These are phyloP conservation scores for Hygrophorus russula DNA, from an alignment of 768 basidiomycete genomes.

Conservation along the genomic window DNA sequence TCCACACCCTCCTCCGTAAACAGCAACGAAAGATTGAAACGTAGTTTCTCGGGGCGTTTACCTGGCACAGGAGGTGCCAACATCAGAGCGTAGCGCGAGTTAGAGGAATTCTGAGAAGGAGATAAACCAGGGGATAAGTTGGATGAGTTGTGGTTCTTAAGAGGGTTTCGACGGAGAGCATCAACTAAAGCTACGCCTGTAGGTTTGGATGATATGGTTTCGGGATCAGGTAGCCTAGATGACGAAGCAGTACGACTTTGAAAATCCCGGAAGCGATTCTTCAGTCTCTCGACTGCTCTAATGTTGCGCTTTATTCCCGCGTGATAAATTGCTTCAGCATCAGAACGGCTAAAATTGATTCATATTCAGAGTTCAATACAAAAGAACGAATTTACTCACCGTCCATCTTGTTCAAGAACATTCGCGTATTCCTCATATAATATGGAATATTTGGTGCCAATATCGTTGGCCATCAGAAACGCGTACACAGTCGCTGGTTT, in stretches of 20 bases:
- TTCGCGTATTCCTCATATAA: conserved; percentile 90
- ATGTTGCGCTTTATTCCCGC: conserved; percentile 76
- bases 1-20: conserved; percentile 72
- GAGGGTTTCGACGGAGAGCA: conserved; percentile 16
- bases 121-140: conserved; percentile 13
- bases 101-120: conserved; percentile 18
- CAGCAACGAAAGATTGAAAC: conserved; percentile 56
- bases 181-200: conserved; percentile 7
- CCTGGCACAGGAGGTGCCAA: conserved; percentile 57
- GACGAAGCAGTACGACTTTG: conserved; percentile 43
- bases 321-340: conserved; percentile 75
- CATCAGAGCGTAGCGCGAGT: conserved; percentile 61
- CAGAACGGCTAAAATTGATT: conserved; percentile 37
- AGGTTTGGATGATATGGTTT: conserved; percentile 10
- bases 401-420: conserved; percentile 62
- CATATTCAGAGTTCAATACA: not conserved
- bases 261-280: conserved; percentile 73
- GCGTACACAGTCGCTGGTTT: conserved; percentile 63
- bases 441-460: conserved; percentile 66
- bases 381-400: conserved; percentile 37
- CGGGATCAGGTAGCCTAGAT: conserved; percentile 9
- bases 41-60: conserved; percentile 61
- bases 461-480: conserved; percentile 58
- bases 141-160: conserved; percentile 15
- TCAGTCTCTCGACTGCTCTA: conserved; percentile 75